Conservation (phyloP, 768 basidiomycete genomes). For the Lentinula sp. region DNA sequence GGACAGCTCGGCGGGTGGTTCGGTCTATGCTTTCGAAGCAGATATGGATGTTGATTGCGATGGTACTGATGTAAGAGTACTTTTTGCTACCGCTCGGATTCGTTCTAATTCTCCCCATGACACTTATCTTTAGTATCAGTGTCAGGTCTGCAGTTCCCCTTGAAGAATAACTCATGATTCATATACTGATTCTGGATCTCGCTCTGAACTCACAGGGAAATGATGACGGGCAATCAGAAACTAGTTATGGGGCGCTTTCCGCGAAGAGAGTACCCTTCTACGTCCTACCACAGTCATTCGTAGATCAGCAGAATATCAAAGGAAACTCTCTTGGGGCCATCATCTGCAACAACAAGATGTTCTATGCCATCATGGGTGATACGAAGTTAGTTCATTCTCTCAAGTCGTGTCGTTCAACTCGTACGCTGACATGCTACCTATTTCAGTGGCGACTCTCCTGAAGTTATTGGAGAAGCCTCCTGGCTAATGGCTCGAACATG, state of each 20-base stretch:
- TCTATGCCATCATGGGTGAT: constrained; percentile 21
- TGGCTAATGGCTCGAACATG: constrained; percentile 18
- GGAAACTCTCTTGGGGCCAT: constrained; percentile 19
- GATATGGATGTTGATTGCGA: constrained; percentile 23
- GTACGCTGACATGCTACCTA: background rate
- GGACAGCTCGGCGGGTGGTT: constrained; percentile 9
- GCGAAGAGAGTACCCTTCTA: constrained; percentile 18
- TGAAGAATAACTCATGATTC: background rate
- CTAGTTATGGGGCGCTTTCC: constrained; percentile 18
- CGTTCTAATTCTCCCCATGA: background rate
- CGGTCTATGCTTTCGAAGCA: constrained; percentile 17
- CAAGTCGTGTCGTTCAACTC: background rate
- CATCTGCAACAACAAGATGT: constrained; percentile 19
- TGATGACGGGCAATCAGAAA: constrained; percentile 15
- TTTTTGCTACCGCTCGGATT: no score
- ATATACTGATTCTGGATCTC: background rate
- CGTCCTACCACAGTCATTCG: constrained; percentile 17
- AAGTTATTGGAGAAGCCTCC: constrained; percentile 21
- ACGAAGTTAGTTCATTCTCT: constrained; percentile 12
- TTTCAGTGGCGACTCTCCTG: constrained; percentile 15
- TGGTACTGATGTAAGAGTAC: constrained; percentile 13
- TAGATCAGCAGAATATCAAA: constrained; percentile 6
- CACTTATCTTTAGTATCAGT: background rate
- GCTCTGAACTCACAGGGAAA: constrained; percentile 10
- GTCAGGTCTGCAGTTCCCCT: background rate